These are phyloP conservation scores for Ceratocystis alfenasii DNA, from an alignment of 2,329 filamentous ascomycete genomes.

Conservation along the genomic window DNA sequence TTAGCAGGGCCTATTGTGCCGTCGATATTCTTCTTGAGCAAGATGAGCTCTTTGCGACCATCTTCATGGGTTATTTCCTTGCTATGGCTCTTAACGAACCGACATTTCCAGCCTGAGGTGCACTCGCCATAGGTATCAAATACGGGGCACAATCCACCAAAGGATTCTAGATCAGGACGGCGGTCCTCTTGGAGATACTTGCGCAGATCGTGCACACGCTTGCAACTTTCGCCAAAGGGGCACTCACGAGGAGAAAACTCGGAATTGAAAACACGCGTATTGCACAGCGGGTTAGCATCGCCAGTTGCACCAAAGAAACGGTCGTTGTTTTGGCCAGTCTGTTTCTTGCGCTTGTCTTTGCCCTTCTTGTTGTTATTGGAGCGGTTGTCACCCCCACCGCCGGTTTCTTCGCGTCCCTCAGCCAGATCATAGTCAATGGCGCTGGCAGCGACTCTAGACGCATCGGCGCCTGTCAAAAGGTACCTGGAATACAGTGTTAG, in stretches of 20 bases:
- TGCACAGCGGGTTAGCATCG: conserved; percentile 67
- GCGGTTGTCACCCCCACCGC: conserved; percentile 28
- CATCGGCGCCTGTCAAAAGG: conserved; percentile 44
- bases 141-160: conserved; percentile 68
- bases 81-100: conserved; percentile 79
- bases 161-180: conserved; percentile 65
- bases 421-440: conserved; percentile 30
- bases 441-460: conserved; percentile 30
- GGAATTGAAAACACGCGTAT: conserved; percentile 54
- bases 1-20: conserved; percentile 28
- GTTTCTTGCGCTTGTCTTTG: conserved; percentile 36
- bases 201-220: conserved; percentile 69
- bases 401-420: conserved; percentile 36
- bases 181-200: conserved; percentile 66
- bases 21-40: conserved; percentile 37
- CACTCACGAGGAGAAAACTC: conserved; percentile 77
- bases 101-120: conserved; percentile 82
- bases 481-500: conserved; percentile 26
- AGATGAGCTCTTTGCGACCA: conserved; percentile 68
- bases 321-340: conserved; percentile 62
- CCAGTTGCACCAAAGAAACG: conserved; percentile 69
- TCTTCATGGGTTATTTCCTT: conserved; percentile 65
- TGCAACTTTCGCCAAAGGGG: conserved; percentile 68
- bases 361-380: conserved; percentile 33
- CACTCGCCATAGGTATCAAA: conserved; percentile 68